Conservation (phyloP, 441 rosid species). For the Heliophila coronopifolia region DNA sequence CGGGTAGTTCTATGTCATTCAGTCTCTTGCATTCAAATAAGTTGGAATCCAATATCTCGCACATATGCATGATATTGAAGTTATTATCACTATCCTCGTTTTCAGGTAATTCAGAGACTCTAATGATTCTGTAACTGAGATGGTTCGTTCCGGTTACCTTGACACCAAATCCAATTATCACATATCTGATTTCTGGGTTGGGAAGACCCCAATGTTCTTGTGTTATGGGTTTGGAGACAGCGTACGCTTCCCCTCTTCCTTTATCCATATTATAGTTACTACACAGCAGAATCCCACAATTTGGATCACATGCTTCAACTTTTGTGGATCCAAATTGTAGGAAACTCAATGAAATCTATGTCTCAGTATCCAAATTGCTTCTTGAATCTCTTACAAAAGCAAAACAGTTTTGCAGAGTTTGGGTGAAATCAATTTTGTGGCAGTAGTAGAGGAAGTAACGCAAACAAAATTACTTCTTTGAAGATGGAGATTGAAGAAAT, state of each 20-base stretch:
- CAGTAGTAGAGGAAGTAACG: too few species aligned
- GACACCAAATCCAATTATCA: neutral
- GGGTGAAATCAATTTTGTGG: too few species aligned
- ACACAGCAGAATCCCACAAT: constrained; percentile 4
- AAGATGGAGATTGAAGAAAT: too few species aligned
- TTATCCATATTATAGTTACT: neutral
- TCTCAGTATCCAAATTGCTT: too few species aligned
- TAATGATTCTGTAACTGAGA: neutral
- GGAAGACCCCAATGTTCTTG: neutral
- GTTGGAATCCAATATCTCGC: constrained; percentile 6
- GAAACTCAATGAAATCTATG: too few species aligned
- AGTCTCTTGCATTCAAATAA: neutral
- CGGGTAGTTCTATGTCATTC: neutral
- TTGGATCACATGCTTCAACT: constrained; percentile 9
- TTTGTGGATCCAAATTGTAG: too few species aligned
- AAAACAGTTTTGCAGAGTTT: too few species aligned
- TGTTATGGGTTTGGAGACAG: constrained; percentile 9
- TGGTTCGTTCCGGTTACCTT: neutral
- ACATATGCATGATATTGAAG: neutral
- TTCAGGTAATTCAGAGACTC: neutral
- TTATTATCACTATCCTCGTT: neutral
- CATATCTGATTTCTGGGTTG: neutral
- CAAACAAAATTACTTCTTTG: too few species aligned
- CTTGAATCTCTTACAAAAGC: too few species aligned
- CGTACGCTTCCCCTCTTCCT: neutral